Conservation (phyloP, 768 basidiomycete species). For the Russula abietina region DNA sequence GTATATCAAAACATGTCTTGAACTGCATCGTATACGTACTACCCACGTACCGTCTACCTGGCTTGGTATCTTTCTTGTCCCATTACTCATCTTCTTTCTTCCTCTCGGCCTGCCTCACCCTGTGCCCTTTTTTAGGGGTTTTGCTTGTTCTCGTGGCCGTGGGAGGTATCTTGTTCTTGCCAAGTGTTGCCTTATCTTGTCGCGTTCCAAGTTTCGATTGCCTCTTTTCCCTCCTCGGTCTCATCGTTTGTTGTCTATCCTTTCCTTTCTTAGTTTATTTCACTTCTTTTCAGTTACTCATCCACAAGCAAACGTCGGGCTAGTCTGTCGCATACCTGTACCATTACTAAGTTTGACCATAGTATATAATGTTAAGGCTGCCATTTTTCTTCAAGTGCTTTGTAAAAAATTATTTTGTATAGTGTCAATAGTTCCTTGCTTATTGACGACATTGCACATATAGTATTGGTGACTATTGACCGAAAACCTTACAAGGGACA, state of each 20-base stretch:
- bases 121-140: background rate
- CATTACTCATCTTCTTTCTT: background rate
- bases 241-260: conserved; percentile 1
- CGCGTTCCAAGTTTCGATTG: background rate
- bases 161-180: background rate
- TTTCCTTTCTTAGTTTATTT: conserved; percentile 1
- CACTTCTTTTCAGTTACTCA: conserved; percentile 13
- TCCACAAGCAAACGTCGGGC: conserved; percentile 22
- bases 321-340: conserved; percentile 27
- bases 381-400: background rate
- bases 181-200: background rate
- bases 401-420: background rate
- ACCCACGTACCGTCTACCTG: background rate
- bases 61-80: conserved; percentile 3
- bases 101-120: background rate
- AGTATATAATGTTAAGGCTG: conserved; percentile 24
- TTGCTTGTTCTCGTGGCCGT: background rate
- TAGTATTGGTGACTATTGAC: background rate
- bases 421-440: too few species aligned
- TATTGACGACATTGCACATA: background rate
- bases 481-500: too few species aligned
- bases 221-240: background rate
- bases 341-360: conserved; percentile 22
- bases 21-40: conserved; percentile 13
- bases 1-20: conserved; percentile 18